Evolutionary conservation across 2,329 filamentous ascomycete species (phyloP), one percentile per base, ranked within the genome.

Genomic region (Paecilomyces variotii): DNA sequence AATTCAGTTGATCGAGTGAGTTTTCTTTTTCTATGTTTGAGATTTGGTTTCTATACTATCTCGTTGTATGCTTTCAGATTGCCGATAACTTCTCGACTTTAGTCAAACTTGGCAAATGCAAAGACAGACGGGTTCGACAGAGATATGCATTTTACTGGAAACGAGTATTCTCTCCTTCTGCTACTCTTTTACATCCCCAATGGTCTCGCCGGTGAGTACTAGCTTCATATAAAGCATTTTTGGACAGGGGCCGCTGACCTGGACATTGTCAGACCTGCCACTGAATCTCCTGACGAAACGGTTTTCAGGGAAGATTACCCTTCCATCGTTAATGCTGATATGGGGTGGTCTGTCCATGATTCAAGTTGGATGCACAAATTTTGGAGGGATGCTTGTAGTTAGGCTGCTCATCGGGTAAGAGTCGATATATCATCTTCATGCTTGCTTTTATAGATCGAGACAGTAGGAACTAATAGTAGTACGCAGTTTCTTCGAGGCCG

Each of bases 121-220:
- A 79, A 82, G 60, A 82, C 80, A 0, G 78, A 81, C 57, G 78
- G 78, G 4, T 69, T 78, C 35, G 74, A 77, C n/a, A 63, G 66
- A 19, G 79, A 81, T 54, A 39, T 60, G 32, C 10, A 34, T 19
- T 54, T 60, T 25, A 45, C 68, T 74, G 54, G 70, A 62, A 57
- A 80, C 77, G 59, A 74, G 28, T 60, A 56, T 25, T 60, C 59
- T 1, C 54, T 60, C 28, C 56, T 60, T 7, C 75, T 82, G 4
- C 64, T 81, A 2, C 67, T 82, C 0, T 82, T 82, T 61, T 81
- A 82, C 58, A 74, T 82, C 1, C 80, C 80, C 0, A 80, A 80
- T 59, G 79, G 78, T 0, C 63, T 82, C 1, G 79, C 73, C 56
- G 6, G 6, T 50, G 9, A 53, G 32, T 9, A 9, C 4, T 11